phyloP scores from a whole-genome alignment of 768 basidiomycete species.

The Rhizopogon sp. region DNA sequence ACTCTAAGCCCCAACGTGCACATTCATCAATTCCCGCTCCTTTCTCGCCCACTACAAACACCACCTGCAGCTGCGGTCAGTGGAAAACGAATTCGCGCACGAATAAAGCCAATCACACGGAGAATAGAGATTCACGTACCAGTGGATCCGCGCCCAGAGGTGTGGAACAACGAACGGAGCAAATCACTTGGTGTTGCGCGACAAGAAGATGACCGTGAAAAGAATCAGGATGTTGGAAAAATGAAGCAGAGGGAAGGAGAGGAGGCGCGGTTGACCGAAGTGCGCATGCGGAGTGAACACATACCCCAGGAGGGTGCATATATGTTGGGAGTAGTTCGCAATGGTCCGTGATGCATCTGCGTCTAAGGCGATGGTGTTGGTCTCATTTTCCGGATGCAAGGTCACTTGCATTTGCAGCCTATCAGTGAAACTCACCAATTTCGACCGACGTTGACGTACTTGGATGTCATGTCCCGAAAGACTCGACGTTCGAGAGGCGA shows the following conservation, averaged over 20 bases:
- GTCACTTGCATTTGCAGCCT: constrained; percentile 72
- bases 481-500: constrained; percentile 42
- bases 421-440: constrained; percentile 77
- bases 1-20: constrained; percentile 59
- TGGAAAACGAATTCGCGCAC: constrained; percentile 74
- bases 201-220: constrained; percentile 72
- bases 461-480: constrained; percentile 69
- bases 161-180: constrained; percentile 73
- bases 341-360: constrained; percentile 43
- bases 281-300: constrained; percentile 69
- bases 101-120: constrained; percentile 58
- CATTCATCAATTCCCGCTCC: constrained; percentile 77
- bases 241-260: constrained; percentile 42
- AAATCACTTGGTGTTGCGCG: constrained; percentile 62
- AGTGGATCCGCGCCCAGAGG: constrained; percentile 72
- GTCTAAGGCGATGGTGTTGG: neutral
- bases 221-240: constrained; percentile 55
- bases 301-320: constrained; percentile 60
- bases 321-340: constrained; percentile 72
- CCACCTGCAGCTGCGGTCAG: constrained; percentile 69
- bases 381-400: constrained; percentile 31
- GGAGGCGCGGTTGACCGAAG: constrained; percentile 62
- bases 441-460: constrained; percentile 76
- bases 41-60: constrained; percentile 65
- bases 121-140: constrained; percentile 78